Evolutionary conservation across 805 yeast species (phyloP).

Genomic region (Lipomyces sp.): DNA sequence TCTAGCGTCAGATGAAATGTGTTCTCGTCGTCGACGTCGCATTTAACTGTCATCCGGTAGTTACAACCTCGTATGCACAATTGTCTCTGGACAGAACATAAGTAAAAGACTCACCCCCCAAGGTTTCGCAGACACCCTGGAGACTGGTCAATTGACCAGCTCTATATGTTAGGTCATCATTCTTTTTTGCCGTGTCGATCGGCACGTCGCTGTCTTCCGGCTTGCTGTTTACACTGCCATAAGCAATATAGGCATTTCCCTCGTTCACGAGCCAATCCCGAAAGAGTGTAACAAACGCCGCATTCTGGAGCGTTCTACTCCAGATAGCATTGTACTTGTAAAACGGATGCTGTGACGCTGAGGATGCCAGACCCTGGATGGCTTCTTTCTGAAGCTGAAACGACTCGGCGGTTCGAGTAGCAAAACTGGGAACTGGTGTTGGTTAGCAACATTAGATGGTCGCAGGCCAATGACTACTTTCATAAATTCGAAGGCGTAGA

Average conservation of each 20-base stretch:
- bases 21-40: slow-evolving; percentile 10
- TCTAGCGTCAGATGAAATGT: slow-evolving; percentile 37
- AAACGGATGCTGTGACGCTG: slow-evolving; percentile 22
- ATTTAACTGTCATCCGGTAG: slow-evolving; percentile 7
- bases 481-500: slow-evolving; percentile 9
- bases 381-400: slow-evolving; percentile 8
- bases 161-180: not conserved
- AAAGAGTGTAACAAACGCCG: slow-evolving; percentile 22
- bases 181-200: not conserved
- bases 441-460: not conserved
- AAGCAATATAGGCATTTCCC: slow-evolving; percentile 1
- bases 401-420: not conserved
- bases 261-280: slow-evolving; percentile 22
- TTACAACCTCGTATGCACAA: not conserved
- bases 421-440: slow-evolving; percentile 1
- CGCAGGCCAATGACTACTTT: not conserved
- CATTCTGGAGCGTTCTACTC: slow-evolving; percentile 26
- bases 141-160: slow-evolving; percentile 7
- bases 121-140: slow-evolving; percentile 15
- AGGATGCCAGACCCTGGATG: slow-evolving; percentile 8
- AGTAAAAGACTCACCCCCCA: slow-evolving; percentile 11
- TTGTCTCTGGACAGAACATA: not conserved
- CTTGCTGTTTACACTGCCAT: not conserved
- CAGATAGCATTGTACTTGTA: slow-evolving; percentile 30
- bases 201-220: not conserved